Percentiles rank a stretch among this genome's conserved stretches.
phyloP scores from a whole-genome alignment of 2,329 filamentous ascomycete genomes.

The Verticillium alfalfae region DNA sequence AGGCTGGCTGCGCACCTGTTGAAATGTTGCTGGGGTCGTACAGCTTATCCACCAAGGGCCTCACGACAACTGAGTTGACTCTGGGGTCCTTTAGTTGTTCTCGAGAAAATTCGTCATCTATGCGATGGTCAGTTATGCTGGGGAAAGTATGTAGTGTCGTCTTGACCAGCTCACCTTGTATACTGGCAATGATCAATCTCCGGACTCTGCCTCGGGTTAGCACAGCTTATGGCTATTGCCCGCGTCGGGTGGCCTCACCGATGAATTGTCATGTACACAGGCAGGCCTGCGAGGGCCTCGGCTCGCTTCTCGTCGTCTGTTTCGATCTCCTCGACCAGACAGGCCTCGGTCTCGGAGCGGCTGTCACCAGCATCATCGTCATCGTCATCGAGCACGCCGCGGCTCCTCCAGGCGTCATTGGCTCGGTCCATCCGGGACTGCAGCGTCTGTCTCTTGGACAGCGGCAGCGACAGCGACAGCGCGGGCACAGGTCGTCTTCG shows the following conservation, averaged over 20 bases:
- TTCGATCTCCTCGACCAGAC: background rate
- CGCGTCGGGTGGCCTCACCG: background rate
- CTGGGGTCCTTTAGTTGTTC: conserved; percentile 75
- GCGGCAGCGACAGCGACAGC: background rate
- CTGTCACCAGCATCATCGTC: background rate
- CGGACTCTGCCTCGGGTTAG: background rate
- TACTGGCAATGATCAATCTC: background rate
- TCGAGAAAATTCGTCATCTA: conserved; percentile 19
- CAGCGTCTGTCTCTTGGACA: background rate
- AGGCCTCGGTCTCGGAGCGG: background rate
- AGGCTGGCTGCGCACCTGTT: conserved; percentile 34
- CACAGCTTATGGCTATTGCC: background rate
- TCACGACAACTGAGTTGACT: conserved; percentile 74
- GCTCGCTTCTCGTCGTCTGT: background rate
- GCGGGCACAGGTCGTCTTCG: background rate
- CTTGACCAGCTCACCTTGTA: background rate
- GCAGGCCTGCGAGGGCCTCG: background rate
- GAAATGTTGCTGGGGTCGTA: conserved; percentile 77
- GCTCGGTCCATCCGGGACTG: background rate
- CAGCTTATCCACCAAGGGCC: conserved; percentile 77
- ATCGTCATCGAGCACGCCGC: background rate
- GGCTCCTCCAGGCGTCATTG: background rate
- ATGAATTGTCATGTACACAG: background rate
- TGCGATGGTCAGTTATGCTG: too few species aligned
- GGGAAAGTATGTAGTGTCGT: too few species aligned